Evolutionary conservation across 2,329 filamentous ascomycete species (phyloP).

Genomic region (Cercospora berteroae): DNA sequence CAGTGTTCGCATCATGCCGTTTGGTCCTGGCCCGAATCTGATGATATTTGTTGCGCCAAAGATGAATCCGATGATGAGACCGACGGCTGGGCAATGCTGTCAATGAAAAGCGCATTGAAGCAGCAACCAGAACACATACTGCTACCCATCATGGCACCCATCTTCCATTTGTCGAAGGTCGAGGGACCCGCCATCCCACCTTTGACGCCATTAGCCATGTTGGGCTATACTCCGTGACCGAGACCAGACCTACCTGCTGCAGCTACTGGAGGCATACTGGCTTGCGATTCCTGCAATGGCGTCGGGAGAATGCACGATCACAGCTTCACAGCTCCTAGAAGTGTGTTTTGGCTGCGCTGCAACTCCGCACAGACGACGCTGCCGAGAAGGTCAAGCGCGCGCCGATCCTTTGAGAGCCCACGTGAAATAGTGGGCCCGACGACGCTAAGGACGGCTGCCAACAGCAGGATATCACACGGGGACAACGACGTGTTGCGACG

Average conservation of each 20-base stretch:
- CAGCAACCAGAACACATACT: conserved; percentile 60
- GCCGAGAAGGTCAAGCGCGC: background rate
- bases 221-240: background rate
- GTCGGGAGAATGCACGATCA: background rate
- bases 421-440: background rate
- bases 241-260: conserved; percentile 20
- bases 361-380: background rate
- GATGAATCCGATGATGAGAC: conserved; percentile 95
- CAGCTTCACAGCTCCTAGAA: background rate
- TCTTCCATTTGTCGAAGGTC: conserved; percentile 79
- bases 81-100: conserved; percentile 68
- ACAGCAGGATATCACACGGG: conserved; percentile 2
- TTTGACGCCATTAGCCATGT: conserved; percentile 4
- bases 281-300: background rate
- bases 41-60: conserved; percentile 92
- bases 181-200: conserved; percentile 55
- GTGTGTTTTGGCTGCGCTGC: background rate
- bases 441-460: background rate
- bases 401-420: background rate
- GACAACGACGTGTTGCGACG: background rate
- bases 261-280: conserved; percentile 37
- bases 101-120: background rate
- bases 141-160: conserved; percentile 97
- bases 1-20: conserved; percentile 88
- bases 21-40: conserved; percentile 86